phyloP scores from a whole-genome alignment of 192 early-diverging fungal species.

The Coemansia asiatica region DNA sequence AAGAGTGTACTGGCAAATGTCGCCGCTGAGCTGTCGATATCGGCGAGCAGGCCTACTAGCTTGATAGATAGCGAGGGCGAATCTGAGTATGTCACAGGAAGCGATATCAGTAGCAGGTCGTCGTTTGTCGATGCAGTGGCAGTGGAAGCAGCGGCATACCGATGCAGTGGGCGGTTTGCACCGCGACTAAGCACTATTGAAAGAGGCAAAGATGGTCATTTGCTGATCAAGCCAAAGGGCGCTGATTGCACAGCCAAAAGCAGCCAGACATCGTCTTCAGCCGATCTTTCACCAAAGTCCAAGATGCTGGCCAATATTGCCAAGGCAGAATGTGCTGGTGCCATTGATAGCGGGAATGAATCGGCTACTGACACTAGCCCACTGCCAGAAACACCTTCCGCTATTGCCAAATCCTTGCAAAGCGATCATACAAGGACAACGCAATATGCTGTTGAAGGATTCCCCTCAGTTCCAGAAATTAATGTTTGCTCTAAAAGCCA shows the following conservation, averaged over 20 bases:
- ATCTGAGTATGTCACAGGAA: conserved; percentile 13
- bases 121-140: conserved; percentile 18
- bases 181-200: conserved; percentile 48
- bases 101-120: conserved; percentile 19
- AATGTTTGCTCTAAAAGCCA: not conserved
- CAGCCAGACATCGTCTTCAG: not conserved
- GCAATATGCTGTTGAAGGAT: conserved; percentile 10
- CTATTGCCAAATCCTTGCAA: not conserved
- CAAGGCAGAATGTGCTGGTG: not conserved
- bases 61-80: conserved; percentile 11
- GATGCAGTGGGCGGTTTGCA: conserved; percentile 31
- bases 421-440: not conserved
- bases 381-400: not conserved
- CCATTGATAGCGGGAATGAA: conserved; percentile 11
- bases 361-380: conserved; percentile 8
- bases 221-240: conserved; percentile 27
- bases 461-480: conserved; percentile 6
- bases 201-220: conserved; percentile 33
- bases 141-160: conserved; percentile 23
- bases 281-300: not conserved
- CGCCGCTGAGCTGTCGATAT: not conserved
- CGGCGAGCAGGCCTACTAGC: not conserved
- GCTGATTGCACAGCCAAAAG: not conserved
- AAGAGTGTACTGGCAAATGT: not conserved
- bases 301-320: not conserved